Evolutionary conservation across 2,329 filamentous ascomycete genomes (phyloP).

Genomic region (Tolypocladium ovalisporum): DNA sequence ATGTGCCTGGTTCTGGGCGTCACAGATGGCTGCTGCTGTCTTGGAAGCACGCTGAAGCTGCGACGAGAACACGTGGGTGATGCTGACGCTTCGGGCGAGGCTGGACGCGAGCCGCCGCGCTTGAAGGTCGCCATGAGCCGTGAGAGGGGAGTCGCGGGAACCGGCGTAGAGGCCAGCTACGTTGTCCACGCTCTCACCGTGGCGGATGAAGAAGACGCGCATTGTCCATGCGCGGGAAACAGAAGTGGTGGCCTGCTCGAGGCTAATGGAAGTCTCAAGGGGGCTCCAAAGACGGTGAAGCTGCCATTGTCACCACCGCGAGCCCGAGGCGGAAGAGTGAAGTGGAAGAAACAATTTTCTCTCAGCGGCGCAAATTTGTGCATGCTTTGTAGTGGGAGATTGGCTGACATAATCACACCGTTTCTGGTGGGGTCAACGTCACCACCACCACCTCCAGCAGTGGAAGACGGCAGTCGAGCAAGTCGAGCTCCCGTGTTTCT

Average conservation of each 20-base stretch:
- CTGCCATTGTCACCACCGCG: not conserved
- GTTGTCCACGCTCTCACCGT: constrained; percentile 88
- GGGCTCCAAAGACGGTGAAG: not conserved
- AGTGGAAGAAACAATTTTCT: not conserved
- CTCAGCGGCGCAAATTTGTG: not conserved
- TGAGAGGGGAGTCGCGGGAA: constrained; percentile 68
- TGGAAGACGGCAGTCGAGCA: too few species aligned
- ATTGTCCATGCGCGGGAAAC: constrained; percentile 8
- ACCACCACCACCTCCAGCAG: too few species aligned
- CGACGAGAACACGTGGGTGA: constrained; percentile 66
- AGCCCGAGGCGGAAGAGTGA: not conserved
- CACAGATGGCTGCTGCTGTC: constrained; percentile 57
- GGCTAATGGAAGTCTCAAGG: not conserved
- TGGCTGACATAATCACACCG: not conserved
- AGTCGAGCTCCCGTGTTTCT: too few species aligned
- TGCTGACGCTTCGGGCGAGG: constrained; percentile 29
- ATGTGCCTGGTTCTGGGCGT: constrained; percentile 33
- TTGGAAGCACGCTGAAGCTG: constrained; percentile 62
- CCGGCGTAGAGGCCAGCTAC: constrained; percentile 71
- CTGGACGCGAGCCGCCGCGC: constrained; percentile 58
- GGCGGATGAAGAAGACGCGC: constrained; percentile 64
- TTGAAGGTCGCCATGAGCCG: constrained; percentile 72
- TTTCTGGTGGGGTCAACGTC: too few species aligned
- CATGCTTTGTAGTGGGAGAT: not conserved
- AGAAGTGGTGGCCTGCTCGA: not conserved